Evolutionary conservation across 495 filamentous ascomycete species (phyloP), one percentile per base, ranked within the genome.

Genomic region (Hypoxylon trugodes): DNA sequence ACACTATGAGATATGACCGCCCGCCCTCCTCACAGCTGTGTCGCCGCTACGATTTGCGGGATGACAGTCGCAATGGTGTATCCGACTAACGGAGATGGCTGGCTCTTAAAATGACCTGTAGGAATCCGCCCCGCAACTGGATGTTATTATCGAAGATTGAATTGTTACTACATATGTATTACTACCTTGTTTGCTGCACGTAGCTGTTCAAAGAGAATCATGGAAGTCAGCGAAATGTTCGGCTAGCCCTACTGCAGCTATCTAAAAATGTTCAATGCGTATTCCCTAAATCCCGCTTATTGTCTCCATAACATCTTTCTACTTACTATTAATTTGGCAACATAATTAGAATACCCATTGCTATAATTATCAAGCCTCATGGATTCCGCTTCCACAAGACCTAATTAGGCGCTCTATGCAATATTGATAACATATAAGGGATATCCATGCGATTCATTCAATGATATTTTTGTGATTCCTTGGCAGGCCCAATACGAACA

Each of bases 51-150:
- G 32, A 24, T 66, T 52, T 28, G 57, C 40, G 33, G 28, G 28
- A 40, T 26, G 18, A 35, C 37, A 36, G 55, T 54, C 18, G 36
- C 43, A 55, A 25, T 21, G 9, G 33, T 28, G 24, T 35, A 18
- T 19, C 53, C 58, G 45, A 54, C 52, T 30, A 54, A 37, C 52
- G 40, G 51, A 57, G 24, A 45, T 33, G 36, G 47, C 40, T 49
- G n/a, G n/a, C n/a, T n/a, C n/a, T 10, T 42, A 1, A n/a, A 9
- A 25, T 19, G 9, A 16, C 64, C 58, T 62, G 62, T 67, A 59
- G 64, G 58, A 57, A 49, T 38, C 35, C 45, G 26, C n/a, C 45
- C 64, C 64, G 24, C 24, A 36, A 26, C 57, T 42, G 47, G 52
- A 21, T 41, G 15, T 41, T 16, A 24, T 21, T 61, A 18, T 53